These are phyloP conservation scores for Exophiala aquamarina DNA, from an alignment of 2,329 filamentous ascomycete genomes.

Conservation along the genomic window DNA sequence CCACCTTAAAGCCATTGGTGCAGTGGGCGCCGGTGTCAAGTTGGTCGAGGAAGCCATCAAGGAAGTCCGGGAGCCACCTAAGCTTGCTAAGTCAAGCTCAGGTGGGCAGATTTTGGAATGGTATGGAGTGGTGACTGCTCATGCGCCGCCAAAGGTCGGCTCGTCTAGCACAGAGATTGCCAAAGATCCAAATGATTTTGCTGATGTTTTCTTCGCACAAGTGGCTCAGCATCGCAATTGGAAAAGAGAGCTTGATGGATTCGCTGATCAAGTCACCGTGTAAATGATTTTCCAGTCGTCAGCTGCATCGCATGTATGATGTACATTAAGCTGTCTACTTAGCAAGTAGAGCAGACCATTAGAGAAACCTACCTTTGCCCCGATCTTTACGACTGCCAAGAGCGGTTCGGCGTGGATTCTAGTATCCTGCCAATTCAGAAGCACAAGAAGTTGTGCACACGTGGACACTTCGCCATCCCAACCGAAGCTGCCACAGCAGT, in stretches of 20 bases:
- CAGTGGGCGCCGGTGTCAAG: conserved; percentile 68
- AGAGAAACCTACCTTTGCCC: no score
- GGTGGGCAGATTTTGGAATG: conserved; percentile 59
- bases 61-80: conserved; percentile 49
- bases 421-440: no score
- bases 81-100: conserved; percentile 46
- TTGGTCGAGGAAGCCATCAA: conserved; percentile 55
- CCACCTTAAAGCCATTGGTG: conserved; percentile 76
- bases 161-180: conserved; percentile 59
- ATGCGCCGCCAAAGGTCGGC: conserved; percentile 45
- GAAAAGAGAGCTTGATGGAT: conserved; percentile 69
- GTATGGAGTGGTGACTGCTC: conserved; percentile 75
- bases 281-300: no score
- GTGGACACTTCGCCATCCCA: no score
- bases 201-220: conserved; percentile 68
- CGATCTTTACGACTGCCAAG: no score
- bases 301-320: no score
- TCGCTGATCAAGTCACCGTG: conserved; percentile 37
- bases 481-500: no score
- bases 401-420: no score
- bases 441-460: no score
- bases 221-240: conserved; percentile 74
- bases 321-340: no score
- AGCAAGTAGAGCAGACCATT: no score
- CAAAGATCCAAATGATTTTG: conserved; percentile 67